Percentiles rank a stretch among this genome's conserved stretches.
phyloP scores from a whole-genome alignment of 192 early-diverging fungal species.

The Coemansia sp. region DNA sequence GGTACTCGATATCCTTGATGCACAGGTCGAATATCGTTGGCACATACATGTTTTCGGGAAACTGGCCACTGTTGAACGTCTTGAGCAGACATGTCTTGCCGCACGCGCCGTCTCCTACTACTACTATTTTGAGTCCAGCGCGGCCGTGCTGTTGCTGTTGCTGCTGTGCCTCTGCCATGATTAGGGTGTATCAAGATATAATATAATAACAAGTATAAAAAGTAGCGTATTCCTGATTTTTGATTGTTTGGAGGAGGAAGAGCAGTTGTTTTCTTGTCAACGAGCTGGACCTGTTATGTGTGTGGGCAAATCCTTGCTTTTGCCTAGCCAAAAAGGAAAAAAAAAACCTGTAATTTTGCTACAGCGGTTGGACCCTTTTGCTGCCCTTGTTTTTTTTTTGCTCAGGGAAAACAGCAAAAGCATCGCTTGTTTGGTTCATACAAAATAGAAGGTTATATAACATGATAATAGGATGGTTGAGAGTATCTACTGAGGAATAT shows the following conservation, averaged over 20 bases:
- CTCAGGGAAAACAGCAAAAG: too few relatives aligned
- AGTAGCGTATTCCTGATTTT: too few relatives aligned
- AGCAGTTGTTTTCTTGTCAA: too few relatives aligned
- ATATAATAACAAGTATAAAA: not conserved
- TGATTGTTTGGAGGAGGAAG: too few relatives aligned
- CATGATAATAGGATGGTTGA: slow-evolving; percentile 2
- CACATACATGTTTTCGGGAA: slow-evolving; percentile 68
- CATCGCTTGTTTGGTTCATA: too few relatives aligned
- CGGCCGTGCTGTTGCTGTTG: too few relatives aligned
- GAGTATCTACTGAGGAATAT: not conserved
- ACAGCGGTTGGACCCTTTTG: too few relatives aligned
- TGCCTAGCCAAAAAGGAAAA: not conserved
- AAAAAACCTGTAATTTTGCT: too few relatives aligned
- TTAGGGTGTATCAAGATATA: not conserved
- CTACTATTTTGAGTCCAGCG: slow-evolving; percentile 68
- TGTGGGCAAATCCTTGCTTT: not conserved
- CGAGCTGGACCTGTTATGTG: not conserved
- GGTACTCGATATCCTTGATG: slow-evolving; percentile 80
- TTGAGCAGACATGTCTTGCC: slow-evolving; percentile 86
- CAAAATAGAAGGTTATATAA: too few relatives aligned
- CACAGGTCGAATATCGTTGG: slow-evolving; percentile 95
- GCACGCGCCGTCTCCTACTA: slow-evolving; percentile 86
- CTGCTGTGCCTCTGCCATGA: not conserved
- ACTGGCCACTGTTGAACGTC: slow-evolving; percentile 76
- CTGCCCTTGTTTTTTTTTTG: not conserved